Conservation (phyloP, 169 alveolate genomes). For the Cryptosporidium meleagridis region DNA sequence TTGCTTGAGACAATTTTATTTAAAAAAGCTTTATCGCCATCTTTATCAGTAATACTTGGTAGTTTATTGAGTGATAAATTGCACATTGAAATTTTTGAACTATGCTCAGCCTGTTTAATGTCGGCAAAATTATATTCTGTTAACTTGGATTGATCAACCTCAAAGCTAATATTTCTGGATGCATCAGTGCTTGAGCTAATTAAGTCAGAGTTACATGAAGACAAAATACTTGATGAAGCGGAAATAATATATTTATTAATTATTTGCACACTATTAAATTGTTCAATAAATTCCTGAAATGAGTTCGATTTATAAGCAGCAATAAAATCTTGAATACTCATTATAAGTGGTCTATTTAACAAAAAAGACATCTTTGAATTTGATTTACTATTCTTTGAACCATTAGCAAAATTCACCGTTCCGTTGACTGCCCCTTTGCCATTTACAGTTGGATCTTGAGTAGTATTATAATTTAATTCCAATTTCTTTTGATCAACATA, state of each 20-base stretch:
- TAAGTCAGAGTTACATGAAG: slow-evolving; percentile 13
- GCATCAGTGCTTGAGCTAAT: slow-evolving; percentile 30
- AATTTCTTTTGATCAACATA: slow-evolving; percentile 23
- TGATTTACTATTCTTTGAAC: neutral
- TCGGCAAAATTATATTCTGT: neutral
- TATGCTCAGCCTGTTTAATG: neutral
- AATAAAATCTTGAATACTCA: slow-evolving; percentile 67
- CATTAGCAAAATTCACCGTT: neutral
- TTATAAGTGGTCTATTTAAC: slow-evolving; percentile 22
- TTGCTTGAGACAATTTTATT: neutral
- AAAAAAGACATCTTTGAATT: slow-evolving; percentile 20
- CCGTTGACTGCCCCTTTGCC: neutral
- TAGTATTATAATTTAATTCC: neutral
- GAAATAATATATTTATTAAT: slow-evolving; percentile 24
- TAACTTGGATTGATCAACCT: neutral
- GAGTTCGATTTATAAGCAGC: slow-evolving; percentile 61
- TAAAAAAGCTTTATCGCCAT: neutral
- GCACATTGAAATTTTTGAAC: neutral
- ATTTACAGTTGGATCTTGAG: neutral
- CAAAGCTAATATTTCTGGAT: slow-evolving; percentile 17
- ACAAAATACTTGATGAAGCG: neutral
- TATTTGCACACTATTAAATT: slow-evolving; percentile 28
- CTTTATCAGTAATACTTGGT: neutral
- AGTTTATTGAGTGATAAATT: slow-evolving; percentile 21
- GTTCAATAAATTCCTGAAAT: slow-evolving; percentile 45